Percentiles rank a stretch among this genome's conserved stretches.
phyloP scores from a whole-genome alignment of 129 eudicot genomes.

The Chrysanthemum makinoi region DNA sequence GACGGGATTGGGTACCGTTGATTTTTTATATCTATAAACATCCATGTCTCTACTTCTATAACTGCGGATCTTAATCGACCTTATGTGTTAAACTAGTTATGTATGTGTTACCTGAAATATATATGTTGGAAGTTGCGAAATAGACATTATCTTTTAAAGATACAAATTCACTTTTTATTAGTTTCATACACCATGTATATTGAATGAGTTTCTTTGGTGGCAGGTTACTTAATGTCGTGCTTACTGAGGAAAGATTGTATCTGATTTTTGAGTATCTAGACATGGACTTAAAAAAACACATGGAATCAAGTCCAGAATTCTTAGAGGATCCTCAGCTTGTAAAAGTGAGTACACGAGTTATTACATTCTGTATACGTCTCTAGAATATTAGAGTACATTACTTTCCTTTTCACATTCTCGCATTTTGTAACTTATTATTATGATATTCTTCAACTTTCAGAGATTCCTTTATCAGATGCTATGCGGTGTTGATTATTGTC shows the following conservation, averaged over 20 bases:
- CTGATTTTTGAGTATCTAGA: conserved; percentile 92
- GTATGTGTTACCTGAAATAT: too few species aligned
- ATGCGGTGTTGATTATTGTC: conserved; percentile 92
- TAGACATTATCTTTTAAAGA: too few species aligned
- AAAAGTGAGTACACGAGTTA: conserved; percentile 51
- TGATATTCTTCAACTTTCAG: conserved; percentile 37
- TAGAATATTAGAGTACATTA: too few species aligned
- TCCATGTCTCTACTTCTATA: too few species aligned
- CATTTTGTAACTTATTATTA: not conserved
- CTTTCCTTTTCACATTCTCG: not conserved
- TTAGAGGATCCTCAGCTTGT: conserved; percentile 63
- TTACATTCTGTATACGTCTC: too few species aligned
- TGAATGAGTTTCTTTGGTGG: conserved; percentile 18
- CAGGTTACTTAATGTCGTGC: conserved; percentile 95
- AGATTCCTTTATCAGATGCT: conserved; percentile 84
- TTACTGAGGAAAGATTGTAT: conserved; percentile 76
- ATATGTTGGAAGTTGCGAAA: too few species aligned
- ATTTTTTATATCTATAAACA: too few species aligned
- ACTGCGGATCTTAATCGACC: too few species aligned
- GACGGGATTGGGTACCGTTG: too few species aligned
- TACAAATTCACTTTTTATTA: too few species aligned
- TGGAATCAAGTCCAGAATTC: conserved; percentile 81
- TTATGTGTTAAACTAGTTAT: too few species aligned
- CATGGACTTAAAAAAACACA: conserved; percentile 83
- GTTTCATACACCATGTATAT: not conserved